Conservation (phyloP, 805 yeast genomes). For the Candida andamanensis region DNA sequence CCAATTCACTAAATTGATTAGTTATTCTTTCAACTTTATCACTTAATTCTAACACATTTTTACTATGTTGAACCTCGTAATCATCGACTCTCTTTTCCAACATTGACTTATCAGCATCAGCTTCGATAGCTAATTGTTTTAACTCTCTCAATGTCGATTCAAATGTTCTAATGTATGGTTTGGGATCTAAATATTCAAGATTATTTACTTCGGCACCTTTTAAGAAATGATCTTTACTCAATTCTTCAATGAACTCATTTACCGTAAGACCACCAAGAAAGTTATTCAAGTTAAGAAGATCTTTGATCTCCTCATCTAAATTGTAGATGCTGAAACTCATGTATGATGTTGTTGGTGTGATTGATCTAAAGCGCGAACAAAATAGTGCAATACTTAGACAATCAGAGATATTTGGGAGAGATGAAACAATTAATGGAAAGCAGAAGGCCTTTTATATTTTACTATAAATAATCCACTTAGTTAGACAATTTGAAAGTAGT, state of each 20-base stretch:
- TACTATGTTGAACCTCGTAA: slow-evolving; percentile 62
- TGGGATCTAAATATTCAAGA: slow-evolving; percentile 70
- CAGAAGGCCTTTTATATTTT: too few species aligned
- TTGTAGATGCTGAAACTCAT: slow-evolving; percentile 51
- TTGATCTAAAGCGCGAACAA: background rate
- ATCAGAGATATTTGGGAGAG: background rate
- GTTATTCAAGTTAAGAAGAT: slow-evolving; percentile 53
- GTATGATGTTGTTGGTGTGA: background rate
- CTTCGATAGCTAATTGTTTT: slow-evolving; percentile 53
- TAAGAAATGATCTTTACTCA: slow-evolving; percentile 61
- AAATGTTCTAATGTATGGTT: slow-evolving; percentile 90
- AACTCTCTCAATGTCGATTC: slow-evolving; percentile 78
- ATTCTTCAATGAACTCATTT: slow-evolving; percentile 73
- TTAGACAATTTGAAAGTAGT: slow-evolving; percentile 63
- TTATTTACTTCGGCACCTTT: slow-evolving; percentile 48
- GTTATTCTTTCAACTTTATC: slow-evolving; percentile 43
- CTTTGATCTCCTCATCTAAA: slow-evolving; percentile 58
- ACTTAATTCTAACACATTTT: slow-evolving; percentile 55
- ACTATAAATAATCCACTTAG: too few species aligned
- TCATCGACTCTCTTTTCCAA: slow-evolving; percentile 54
- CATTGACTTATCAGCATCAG: slow-evolving; percentile 44
- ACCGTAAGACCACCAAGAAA: slow-evolving; percentile 68
- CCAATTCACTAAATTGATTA: slow-evolving; percentile 46
- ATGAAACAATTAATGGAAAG: too few species aligned
- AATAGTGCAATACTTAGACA: background rate